phyloP scores from a whole-genome alignment of 1,284 basidiomycete genomes.

The Bjerkandera adusta region DNA sequence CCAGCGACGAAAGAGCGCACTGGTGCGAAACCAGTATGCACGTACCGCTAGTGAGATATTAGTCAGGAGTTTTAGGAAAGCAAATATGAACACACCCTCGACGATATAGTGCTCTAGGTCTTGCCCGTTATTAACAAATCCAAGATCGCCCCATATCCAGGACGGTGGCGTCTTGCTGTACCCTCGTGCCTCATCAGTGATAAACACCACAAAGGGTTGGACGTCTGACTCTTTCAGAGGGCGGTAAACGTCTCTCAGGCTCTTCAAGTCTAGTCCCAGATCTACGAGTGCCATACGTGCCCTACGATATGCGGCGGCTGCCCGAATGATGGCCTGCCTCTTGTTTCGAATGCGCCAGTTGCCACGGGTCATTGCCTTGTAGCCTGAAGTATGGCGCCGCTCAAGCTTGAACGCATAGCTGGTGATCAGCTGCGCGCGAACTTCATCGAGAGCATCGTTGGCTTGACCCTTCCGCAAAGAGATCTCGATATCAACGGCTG shows the following conservation, averaged over 20 bases:
- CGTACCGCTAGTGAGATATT: not conserved
- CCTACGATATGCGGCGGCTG: not conserved
- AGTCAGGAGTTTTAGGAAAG: not conserved
- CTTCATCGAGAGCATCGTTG: slow-evolving; percentile 3
- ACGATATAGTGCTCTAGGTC: not conserved
- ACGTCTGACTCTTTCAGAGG: not conserved
- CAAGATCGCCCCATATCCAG: slow-evolving; percentile 15
- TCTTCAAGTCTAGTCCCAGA: not conserved
- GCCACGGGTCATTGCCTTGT: not conserved
- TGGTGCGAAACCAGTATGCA: slow-evolving; percentile 18
- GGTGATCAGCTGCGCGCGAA: slow-evolving; percentile 8
- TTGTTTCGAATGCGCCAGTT: not conserved
- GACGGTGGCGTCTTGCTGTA: slow-evolving; percentile 7
- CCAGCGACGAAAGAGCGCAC: slow-evolving; percentile 12
- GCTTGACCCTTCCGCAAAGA: slow-evolving; percentile 5
- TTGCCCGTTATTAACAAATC: not conserved
- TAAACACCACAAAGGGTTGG: not conserved
- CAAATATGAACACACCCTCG: not conserved
- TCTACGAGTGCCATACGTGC: not conserved
- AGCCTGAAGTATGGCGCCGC: not conserved
- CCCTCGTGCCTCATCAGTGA: not conserved
- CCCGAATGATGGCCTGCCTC: not conserved
- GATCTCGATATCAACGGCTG: not conserved
- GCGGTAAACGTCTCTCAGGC: not conserved
- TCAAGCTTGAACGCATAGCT: not conserved